Conservation (phyloP, 257 asterid genomes). For the Striga asiatica region DNA sequence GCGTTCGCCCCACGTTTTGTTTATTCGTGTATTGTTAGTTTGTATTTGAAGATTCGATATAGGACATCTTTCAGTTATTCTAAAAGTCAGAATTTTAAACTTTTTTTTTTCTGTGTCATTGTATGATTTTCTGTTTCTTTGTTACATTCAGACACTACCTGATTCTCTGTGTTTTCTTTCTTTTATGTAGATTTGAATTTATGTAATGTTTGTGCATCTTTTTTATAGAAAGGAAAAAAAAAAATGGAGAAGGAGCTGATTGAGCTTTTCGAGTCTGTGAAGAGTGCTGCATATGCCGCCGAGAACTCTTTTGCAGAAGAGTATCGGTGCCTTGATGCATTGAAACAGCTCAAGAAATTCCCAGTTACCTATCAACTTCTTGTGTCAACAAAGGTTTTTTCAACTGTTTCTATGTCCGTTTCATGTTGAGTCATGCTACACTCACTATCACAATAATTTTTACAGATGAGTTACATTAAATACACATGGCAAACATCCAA, state of each 20-base stretch:
- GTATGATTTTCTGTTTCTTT: background rate
- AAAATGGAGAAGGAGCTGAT: slow-evolving; percentile 80
- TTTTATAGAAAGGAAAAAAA: slow-evolving; percentile 9
- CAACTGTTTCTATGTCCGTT: background rate
- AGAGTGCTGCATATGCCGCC: slow-evolving; percentile 68
- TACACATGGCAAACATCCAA: too few relatives aligned
- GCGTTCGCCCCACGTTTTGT: slow-evolving; percentile 3
- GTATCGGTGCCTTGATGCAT: slow-evolving; percentile 51
- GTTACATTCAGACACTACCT: background rate
- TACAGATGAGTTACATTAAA: too few relatives aligned
- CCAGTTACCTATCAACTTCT: slow-evolving; percentile 83
- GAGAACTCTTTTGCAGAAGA: slow-evolving; percentile 54
- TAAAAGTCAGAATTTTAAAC: background rate
- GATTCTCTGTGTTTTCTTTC: background rate
- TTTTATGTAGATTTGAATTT: background rate
- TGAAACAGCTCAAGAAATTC: slow-evolving; percentile 58
- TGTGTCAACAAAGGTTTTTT: slow-evolving; percentile 72
- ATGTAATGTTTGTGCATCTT: background rate
- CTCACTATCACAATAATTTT: background rate
- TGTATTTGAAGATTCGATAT: background rate
- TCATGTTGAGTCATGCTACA: background rate
- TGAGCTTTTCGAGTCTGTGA: slow-evolving; percentile 65
- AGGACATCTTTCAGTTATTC: background rate
- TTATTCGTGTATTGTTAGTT: background rate
- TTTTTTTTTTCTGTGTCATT: background rate